Percentiles rank a stretch among this genome's conserved stretches.
Evolutionary conservation across 2,329 filamentous ascomycete species (phyloP).

Genomic region (Cladosporium sp.): DNA sequence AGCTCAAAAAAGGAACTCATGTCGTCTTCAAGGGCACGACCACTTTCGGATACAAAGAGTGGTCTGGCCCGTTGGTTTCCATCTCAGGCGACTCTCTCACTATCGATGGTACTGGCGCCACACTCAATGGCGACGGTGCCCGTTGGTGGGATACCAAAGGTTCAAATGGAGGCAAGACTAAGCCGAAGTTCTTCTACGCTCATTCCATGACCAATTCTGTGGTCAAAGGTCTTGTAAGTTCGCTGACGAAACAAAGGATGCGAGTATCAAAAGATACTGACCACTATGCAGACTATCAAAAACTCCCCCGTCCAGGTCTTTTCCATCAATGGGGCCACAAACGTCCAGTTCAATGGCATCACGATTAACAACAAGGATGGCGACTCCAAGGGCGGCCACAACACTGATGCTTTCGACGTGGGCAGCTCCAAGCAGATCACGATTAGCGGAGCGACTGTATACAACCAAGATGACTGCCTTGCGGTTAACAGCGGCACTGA

Average conservation of each 20-base stretch:
- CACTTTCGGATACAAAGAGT: conserved; percentile 61
- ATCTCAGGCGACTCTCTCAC: conserved; percentile 54
- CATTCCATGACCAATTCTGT: conserved; percentile 38
- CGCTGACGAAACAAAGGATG: too few relatives aligned
- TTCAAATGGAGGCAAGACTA: conserved; percentile 55
- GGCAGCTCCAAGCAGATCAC: conserved; percentile 20
- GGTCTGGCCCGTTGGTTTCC: conserved; percentile 59
- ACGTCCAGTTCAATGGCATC: conserved; percentile 45
- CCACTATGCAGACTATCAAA: conserved; percentile 36
- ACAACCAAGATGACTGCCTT: conserved; percentile 29
- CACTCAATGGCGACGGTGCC: conserved; percentile 54
- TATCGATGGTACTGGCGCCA: conserved; percentile 51
- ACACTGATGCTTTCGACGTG: conserved; percentile 30
- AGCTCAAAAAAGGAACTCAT: conserved; percentile 32
- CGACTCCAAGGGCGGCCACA: conserved; percentile 31
- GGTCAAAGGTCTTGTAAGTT: conserved; percentile 2
- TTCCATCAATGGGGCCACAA: conserved; percentile 40
- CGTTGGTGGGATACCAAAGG: conserved; percentile 60
- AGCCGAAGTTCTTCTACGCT: conserved; percentile 61
- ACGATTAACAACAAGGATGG: conserved; percentile 56
- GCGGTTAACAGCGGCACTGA: conserved; percentile 37
- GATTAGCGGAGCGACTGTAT: conserved; percentile 23
- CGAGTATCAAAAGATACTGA: conserved; percentile 32
- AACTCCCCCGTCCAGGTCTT: conserved; percentile 54
- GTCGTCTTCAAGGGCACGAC: conserved; percentile 62